These are phyloP conservation scores for Boletus mariae DNA, from an alignment of 1,284 basidiomycete genomes.

Conservation along the genomic window DNA sequence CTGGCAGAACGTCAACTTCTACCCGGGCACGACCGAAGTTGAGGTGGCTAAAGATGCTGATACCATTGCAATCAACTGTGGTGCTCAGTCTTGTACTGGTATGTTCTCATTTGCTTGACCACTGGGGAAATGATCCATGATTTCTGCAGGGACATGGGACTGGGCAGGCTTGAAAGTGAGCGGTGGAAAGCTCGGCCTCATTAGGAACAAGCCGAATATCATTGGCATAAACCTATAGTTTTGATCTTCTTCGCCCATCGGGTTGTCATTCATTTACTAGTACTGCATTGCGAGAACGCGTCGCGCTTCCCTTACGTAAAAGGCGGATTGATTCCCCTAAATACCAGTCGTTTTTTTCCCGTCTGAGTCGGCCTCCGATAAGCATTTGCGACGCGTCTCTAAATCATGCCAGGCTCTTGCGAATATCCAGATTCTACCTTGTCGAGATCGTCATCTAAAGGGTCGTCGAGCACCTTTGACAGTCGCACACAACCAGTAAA, in stretches of 20 bases:
- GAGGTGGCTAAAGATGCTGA: conserved; percentile 36
- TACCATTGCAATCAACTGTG: conserved; percentile 45
- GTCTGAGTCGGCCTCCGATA: no score
- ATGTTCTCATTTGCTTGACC: neutral
- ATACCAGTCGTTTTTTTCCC: neutral
- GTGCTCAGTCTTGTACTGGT: conserved; percentile 42
- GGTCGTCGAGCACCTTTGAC: neutral
- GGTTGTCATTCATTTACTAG: no score
- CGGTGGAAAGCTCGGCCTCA: conserved; percentile 42
- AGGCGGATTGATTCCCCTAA: neutral
- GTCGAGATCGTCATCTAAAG: neutral
- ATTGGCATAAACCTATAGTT: conserved; percentile 33
- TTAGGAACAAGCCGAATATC: conserved; percentile 36
- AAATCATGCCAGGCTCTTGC: neutral
- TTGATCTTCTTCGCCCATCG: neutral
- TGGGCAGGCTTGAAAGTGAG: conserved; percentile 46
- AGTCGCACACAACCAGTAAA: neutral
- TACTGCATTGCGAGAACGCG: neutral
- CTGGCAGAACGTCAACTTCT: conserved; percentile 40
- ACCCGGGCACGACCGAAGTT: conserved; percentile 34
- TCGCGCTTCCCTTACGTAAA: neutral
- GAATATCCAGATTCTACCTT: neutral
- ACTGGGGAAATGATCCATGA: neutral
- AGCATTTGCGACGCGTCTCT: no score
- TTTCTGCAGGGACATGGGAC: conserved; percentile 46